Percentiles rank a stretch among this genome's conserved stretches.
Conservation (phyloP, 2,329 filamentous ascomycete species). For the Cylindrodendrum hubeiense region DNA sequence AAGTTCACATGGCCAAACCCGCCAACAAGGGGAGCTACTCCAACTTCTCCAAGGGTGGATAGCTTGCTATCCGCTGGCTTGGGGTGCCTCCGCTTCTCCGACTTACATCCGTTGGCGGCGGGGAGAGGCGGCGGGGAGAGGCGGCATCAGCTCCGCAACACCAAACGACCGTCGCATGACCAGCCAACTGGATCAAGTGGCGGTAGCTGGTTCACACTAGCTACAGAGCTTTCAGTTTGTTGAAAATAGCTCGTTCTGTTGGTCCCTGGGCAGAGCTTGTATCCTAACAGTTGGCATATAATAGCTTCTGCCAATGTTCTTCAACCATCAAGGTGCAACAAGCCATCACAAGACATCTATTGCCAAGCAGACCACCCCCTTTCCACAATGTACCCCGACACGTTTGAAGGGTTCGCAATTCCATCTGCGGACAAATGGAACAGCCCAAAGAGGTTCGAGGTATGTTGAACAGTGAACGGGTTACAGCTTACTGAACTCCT, state of each 20-base stretch:
- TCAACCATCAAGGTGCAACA: background rate
- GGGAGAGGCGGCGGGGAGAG: background rate
- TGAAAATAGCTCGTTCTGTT: background rate
- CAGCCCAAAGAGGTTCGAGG: constrained; percentile 28
- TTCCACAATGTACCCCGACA: constrained; percentile 47
- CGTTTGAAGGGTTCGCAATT: constrained; percentile 34
- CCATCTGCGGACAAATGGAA: constrained; percentile 30
- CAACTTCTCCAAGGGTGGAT: background rate
- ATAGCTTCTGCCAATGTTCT: background rate
- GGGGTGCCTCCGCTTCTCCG: background rate
- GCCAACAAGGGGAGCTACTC: background rate
- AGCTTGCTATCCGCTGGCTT: background rate
- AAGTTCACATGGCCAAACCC: background rate
- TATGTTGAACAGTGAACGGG: background rate
- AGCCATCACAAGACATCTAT: background rate
- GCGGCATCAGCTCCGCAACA: constrained; percentile 3
- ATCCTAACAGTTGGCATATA: background rate
- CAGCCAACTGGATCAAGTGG: no score
- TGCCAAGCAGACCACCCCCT: background rate
- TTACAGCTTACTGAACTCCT: background rate
- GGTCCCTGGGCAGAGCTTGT: background rate
- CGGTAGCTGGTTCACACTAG: background rate
- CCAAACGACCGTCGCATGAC: background rate
- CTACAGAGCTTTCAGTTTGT: background rate
- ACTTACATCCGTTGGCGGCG: background rate